Evolutionary conservation across 2,329 filamentous ascomycete genomes (phyloP).

Genomic region (Aschersonia sp.): DNA sequence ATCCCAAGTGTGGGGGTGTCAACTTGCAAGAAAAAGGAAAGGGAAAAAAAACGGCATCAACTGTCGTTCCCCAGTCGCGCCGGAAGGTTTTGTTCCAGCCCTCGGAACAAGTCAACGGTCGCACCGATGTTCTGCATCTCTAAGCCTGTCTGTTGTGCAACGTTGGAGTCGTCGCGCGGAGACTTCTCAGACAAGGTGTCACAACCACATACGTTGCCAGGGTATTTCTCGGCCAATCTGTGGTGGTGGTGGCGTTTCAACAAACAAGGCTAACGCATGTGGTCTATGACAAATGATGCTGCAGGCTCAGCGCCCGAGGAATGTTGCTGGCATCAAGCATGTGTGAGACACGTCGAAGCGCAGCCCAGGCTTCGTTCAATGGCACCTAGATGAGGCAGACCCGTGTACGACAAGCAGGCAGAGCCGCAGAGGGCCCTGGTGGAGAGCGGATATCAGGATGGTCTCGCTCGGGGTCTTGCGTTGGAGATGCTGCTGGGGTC

Average conservation of each 20-base stretch:
- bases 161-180: neutral
- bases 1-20: too few relatives aligned
- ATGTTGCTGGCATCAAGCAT: neutral
- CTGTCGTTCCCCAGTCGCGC: too few relatives aligned
- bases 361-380: neutral
- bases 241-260: neutral
- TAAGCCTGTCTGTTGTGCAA: neutral
- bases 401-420: neutral
- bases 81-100: too few relatives aligned
- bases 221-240: neutral
- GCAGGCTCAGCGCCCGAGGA: neutral
- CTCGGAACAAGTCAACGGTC: neutral
- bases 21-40: too few relatives aligned
- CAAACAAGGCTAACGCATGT: neutral
- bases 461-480: too few relatives aligned
- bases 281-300: neutral
- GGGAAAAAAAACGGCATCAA: too few relatives aligned
- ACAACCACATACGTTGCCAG: neutral
- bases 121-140: neutral
- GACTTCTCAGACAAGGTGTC: neutral
- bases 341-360: neutral
- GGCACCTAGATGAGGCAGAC: neutral
- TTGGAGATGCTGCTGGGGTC: too few relatives aligned
- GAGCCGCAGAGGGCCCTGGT: too few relatives aligned
- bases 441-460: too few relatives aligned